Percentiles rank a stretch among this genome's conserved stretches.
phyloP scores from a whole-genome alignment of 2,329 filamentous ascomycete genomes.

The Tolypocladium amazonense region DNA sequence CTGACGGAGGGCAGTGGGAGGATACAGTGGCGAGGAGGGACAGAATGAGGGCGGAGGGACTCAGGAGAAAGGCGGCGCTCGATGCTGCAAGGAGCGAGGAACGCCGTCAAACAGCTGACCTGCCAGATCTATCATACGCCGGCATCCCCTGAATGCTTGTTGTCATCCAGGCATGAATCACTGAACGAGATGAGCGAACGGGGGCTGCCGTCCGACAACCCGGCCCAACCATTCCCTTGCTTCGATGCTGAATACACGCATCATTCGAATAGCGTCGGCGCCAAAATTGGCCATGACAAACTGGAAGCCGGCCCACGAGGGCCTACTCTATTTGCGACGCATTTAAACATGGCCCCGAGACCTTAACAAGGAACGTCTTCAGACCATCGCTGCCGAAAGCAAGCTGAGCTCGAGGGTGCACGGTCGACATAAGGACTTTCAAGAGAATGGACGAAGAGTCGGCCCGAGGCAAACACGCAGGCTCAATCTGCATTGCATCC shows the following conservation, averaged over 20 bases:
- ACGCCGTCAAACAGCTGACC: background rate
- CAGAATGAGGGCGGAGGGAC: conserved; percentile 47
- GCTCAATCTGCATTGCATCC: background rate
- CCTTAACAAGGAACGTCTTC: background rate
- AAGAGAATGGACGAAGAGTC: background rate
- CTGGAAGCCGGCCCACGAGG: background rate
- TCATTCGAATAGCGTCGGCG: background rate
- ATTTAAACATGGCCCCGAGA: no score
- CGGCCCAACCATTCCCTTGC: background rate
- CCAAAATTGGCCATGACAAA: background rate
- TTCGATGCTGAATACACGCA: background rate
- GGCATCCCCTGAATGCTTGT: background rate
- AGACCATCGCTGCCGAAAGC: background rate
- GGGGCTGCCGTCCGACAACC: background rate
- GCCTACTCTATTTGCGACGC: background rate
- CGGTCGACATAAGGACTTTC: background rate
- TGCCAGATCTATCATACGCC: background rate
- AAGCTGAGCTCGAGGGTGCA: background rate
- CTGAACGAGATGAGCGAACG: background rate
- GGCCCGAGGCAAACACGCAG: background rate
- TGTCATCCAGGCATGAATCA: background rate
- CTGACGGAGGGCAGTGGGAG: conserved; percentile 41
- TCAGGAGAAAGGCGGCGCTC: conserved; percentile 39
- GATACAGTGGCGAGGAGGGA: conserved; percentile 38
- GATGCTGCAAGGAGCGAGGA: conserved; percentile 8